Percentiles rank a stretch among this genome's conserved stretches.
Evolutionary conservation across 805 yeast genomes (phyloP).

Genomic region (Pichia kluyveri): DNA sequence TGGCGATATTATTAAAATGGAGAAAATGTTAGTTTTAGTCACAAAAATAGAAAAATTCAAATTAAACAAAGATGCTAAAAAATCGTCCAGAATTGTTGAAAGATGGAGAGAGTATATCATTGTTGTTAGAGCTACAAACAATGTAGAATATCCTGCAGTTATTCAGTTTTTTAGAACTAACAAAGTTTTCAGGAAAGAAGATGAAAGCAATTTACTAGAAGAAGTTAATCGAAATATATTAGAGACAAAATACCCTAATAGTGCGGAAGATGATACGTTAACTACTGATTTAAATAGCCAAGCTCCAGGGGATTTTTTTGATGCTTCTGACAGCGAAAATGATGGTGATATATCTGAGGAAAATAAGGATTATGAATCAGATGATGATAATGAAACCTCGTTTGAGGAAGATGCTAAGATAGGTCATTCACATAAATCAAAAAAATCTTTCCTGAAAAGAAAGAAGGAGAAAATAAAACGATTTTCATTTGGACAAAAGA

Average conservation of each 20-base stretch:
- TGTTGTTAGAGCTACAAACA: slow-evolving; percentile 58
- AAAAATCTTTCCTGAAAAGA: not conserved
- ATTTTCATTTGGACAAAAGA: not conserved
- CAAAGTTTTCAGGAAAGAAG: slow-evolving; percentile 23
- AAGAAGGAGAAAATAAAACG: not conserved
- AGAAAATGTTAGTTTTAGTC: slow-evolving; percentile 52
- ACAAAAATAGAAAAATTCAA: slow-evolving; percentile 30
- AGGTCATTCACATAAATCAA: not conserved
- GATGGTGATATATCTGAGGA: not conserved
- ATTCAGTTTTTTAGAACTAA: slow-evolving; percentile 54
- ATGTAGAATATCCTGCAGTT: slow-evolving; percentile 40
- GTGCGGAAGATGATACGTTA: not conserved
- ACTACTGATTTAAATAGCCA: not conserved
- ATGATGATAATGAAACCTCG: not conserved
- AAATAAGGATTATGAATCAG: not conserved
- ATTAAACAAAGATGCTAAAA: slow-evolving; percentile 18
- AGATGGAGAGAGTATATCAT: slow-evolving; percentile 77
- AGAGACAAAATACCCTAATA: not conserved
- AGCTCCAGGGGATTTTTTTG: not conserved
- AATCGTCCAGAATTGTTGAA: slow-evolving; percentile 42
- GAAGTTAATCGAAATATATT: not conserved
- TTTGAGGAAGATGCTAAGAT: not conserved
- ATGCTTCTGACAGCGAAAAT: not conserved
- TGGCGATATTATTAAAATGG: slow-evolving; percentile 61
- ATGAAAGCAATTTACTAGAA: not conserved